phyloP scores from a whole-genome alignment of 192 early-diverging fungal genomes.

The Martensiomyces pterosporus region DNA sequence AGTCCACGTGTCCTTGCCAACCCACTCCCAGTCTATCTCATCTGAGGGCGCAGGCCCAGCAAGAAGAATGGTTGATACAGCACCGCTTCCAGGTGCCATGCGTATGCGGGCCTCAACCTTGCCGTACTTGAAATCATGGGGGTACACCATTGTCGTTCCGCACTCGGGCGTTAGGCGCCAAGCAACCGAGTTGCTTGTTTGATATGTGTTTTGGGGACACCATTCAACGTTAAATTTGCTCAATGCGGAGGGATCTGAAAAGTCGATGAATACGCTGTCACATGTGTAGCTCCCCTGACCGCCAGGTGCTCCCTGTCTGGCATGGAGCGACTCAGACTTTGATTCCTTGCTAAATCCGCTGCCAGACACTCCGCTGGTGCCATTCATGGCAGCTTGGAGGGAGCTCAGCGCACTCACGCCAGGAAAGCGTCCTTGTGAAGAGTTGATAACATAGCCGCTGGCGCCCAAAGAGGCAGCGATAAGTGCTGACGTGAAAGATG shows the following conservation, averaged over 20 bases:
- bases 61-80: constrained; percentile 54
- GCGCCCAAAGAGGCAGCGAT: too few relatives aligned
- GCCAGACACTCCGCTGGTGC: too few relatives aligned
- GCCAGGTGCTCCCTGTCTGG: too few relatives aligned
- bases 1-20: constrained; percentile 52
- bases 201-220: constrained; percentile 46
- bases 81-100: constrained; percentile 42
- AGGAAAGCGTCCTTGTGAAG: too few relatives aligned
- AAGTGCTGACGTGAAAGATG: too few relatives aligned
- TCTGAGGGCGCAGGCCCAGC: constrained; percentile 48
- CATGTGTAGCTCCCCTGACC: constrained; percentile 26
- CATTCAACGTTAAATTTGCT: constrained; percentile 35
- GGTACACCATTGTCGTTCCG: constrained; percentile 42
- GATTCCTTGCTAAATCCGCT: too few relatives aligned
- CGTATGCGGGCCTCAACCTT: constrained; percentile 36
- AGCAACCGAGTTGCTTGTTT: constrained; percentile 16
- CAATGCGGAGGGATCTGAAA: constrained; percentile 25
- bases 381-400: too few relatives aligned
- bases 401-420: too few relatives aligned
- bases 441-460: too few relatives aligned
- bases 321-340: too few relatives aligned
- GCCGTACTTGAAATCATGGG: constrained; percentile 27
- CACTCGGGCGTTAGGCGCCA: constrained; percentile 39
- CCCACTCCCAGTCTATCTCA: constrained; percentile 64
- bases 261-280: constrained; percentile 23